Percentiles rank a stretch among this genome's conserved stretches.
phyloP scores from a whole-genome alignment of 257 asterid genomes.

The Apocynum venetum region DNA sequence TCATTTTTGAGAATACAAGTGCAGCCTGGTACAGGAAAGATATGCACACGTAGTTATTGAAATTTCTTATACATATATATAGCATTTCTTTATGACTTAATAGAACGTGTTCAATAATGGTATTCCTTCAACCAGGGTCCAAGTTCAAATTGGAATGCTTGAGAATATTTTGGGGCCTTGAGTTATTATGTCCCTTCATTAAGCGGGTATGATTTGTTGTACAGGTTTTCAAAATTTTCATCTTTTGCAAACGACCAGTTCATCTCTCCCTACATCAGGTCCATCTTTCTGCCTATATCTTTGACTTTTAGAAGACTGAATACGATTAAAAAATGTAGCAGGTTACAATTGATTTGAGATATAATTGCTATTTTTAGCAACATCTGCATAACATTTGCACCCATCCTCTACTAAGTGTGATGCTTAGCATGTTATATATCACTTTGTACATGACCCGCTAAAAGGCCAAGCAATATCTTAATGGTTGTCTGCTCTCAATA shows the following conservation, averaged over 20 bases:
- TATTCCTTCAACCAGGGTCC: slow-evolving; percentile 15
- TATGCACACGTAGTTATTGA: slow-evolving; percentile 25
- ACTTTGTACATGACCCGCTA: not conserved
- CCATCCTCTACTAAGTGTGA: not conserved
- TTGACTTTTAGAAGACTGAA: not conserved
- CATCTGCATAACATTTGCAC: not conserved
- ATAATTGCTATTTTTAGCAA: not conserved
- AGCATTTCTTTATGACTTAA: slow-evolving; percentile 9
- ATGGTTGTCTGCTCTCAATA: too few species aligned
- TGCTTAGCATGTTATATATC: not conserved
- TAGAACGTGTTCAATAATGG: slow-evolving; percentile 20
- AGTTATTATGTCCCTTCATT: not conserved
- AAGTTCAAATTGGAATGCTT: slow-evolving; percentile 16
- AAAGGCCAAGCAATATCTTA: not conserved
- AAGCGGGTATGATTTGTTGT: slow-evolving; percentile 4
- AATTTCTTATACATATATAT: slow-evolving; percentile 21
- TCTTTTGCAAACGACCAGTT: too few species aligned
- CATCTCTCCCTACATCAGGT: not conserved
- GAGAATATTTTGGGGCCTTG: slow-evolving; percentile 1
- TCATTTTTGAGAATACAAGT: slow-evolving; percentile 37
- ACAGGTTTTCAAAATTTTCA: not conserved
- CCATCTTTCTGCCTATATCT: not conserved
- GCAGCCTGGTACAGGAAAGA: slow-evolving; percentile 32
- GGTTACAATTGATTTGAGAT: too few species aligned
- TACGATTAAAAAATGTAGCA: not conserved